Evolutionary conservation across 148 eudicot species (phyloP).

Genomic region (Rhododendron kiyosumense): DNA sequence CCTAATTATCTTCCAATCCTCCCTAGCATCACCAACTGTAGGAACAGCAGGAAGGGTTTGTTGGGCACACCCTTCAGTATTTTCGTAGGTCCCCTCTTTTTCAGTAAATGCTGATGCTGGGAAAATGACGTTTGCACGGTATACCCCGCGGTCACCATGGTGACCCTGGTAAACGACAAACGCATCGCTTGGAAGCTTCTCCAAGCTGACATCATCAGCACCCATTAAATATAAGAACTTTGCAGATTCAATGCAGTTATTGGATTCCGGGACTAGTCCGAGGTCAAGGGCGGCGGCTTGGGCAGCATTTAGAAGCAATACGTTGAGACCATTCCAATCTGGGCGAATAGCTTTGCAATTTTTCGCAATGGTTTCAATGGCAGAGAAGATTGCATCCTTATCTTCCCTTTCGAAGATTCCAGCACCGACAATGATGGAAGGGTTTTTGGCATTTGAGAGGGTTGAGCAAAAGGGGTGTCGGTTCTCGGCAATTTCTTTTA

Average conservation of each 20-base stretch:
- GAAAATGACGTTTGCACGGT: conserved; percentile 86
- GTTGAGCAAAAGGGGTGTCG: conserved; percentile 66
- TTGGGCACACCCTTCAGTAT: conserved; percentile 86
- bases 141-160: conserved; percentile 85
- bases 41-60: conserved; percentile 90
- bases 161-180: conserved; percentile 99
- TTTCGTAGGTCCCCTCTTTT: conserved; percentile 84
- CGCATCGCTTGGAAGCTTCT: conserved; percentile 68
- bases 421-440: conserved; percentile 76
- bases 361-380: conserved; percentile 61
- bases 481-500: conserved; percentile 67
- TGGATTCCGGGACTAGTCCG: conserved; percentile 85
- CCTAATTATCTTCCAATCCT: conserved; percentile 92
- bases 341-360: conserved; percentile 58
- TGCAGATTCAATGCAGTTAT: conserved; percentile 65
- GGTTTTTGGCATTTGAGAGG: conserved; percentile 73
- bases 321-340: conserved; percentile 90
- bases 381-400: conserved; percentile 71
- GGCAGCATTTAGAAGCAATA: conserved; percentile 80
- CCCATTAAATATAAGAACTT: conserved; percentile 91
- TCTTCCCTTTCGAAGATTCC: conserved; percentile 82
- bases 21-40: conserved; percentile 94
- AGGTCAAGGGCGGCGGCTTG: conserved; percentile 95
- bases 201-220: conserved; percentile 78
- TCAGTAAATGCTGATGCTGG: conserved; percentile 91